Evolutionary conservation across 805 yeast species (phyloP), one percentile per base, ranked within the genome.

Genomic region (Cyberlindnera galapagoensis): DNA sequence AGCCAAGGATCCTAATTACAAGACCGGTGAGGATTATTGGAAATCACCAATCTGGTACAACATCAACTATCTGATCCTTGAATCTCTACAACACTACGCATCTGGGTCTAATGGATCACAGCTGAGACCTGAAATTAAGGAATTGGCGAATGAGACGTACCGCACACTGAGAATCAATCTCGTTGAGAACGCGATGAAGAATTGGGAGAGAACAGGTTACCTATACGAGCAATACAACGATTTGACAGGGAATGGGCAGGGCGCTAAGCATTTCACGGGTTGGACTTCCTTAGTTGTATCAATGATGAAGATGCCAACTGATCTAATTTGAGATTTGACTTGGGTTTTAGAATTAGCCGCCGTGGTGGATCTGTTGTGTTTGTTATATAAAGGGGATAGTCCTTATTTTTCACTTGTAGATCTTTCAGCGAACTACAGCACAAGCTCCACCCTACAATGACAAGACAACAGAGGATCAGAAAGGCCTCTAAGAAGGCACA

Each of bases 181-280:
- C 29, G 84, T 88, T 8, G 47, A 63, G 13, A 92, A 82, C 43
- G 73, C 85, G 5, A 73, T 64, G 51, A 52, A 64, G n/a, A 73
- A 82, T 47, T 87, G 94, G 83, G 46, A 67, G 35, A 52, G 59
- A 19, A 80, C 94, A 0, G 95, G 95, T 0, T 82, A 69, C 50
- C 85, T 84, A 6, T 90, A 87, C 81, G 98, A 92, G 50, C 90
- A 86, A 51, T 92, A 92, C 55, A 78, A 83, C 43, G 90, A 85
- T 40, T 52, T 47, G 10, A 74, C 76, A 7, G 98, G 98, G 1
- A 53, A 59, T 3, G 83, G 86, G 3, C 71, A 72, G 43, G 88
- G 97, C 7, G 88, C 90, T 8, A 79, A 82, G 55, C 90, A 85
- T 52, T 92, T 92, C 60, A 65, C 85, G 25, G 98, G 98, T 2